phyloP scores from a whole-genome alignment of 805 yeast genomes.

The Cyberlindnera petersonii region DNA sequence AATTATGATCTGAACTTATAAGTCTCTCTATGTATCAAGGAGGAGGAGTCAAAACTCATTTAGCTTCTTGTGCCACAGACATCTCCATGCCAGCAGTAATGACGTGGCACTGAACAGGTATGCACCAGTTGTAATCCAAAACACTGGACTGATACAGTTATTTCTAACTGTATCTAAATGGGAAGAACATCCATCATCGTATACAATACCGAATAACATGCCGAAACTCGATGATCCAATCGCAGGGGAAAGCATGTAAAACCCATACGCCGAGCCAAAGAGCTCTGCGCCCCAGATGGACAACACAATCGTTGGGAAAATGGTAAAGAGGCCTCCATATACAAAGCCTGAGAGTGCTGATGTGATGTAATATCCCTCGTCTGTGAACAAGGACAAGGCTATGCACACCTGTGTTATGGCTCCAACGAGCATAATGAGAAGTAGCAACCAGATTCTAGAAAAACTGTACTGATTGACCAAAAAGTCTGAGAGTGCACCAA shows the following conservation, averaged over 20 bases:
- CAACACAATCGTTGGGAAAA: constrained; percentile 81
- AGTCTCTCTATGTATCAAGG: too few species aligned
- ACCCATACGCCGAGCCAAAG: constrained; percentile 91
- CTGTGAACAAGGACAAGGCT: constrained; percentile 21
- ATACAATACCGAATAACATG: constrained; percentile 59
- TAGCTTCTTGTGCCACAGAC: constrained; percentile 17
- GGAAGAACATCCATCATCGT: constrained; percentile 39
- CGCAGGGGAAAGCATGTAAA: constrained; percentile 86
- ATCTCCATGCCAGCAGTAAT: constrained; percentile 22
- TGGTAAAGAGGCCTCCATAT: constrained; percentile 83
- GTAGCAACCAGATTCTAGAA: constrained; percentile 32
- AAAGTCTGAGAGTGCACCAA: constrained; percentile 69
- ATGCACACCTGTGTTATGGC: constrained; percentile 34
- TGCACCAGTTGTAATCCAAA: constrained; percentile 17
- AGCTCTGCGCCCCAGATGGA: constrained; percentile 83
- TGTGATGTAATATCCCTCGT: constrained; percentile 25
- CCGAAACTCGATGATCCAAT: constrained; percentile 71
- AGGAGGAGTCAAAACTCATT: background rate
- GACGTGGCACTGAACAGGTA: constrained; percentile 11
- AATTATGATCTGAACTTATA: background rate
- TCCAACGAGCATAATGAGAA: constrained; percentile 33
- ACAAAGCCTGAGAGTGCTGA: constrained; percentile 60
- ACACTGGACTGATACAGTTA: constrained; percentile 20
- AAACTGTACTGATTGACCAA: constrained; percentile 30
- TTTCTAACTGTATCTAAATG: background rate